Percentiles rank a stretch among this genome's conserved stretches.
These are phyloP conservation scores for Solanum etuberosum DNA, from an alignment of 257 asterid genomes.

Conservation along the genomic window DNA sequence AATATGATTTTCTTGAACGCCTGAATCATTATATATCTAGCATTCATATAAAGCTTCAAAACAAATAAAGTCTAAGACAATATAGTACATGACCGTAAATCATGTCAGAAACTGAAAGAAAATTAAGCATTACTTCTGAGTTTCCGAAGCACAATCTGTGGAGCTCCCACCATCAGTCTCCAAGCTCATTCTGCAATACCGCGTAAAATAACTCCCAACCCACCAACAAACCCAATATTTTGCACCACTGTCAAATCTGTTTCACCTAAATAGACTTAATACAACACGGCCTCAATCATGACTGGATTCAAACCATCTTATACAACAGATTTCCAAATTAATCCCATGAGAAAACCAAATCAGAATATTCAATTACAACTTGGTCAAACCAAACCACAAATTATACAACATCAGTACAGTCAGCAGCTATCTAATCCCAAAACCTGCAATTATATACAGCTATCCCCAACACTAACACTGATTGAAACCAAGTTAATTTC, in stretches of 20 bases:
- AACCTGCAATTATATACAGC: background rate
- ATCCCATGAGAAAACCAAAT: background rate
- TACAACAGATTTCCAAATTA: background rate
- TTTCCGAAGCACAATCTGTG: constrained; percentile 11
- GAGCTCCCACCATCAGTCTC: constrained; percentile 43
- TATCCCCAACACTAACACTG: background rate
- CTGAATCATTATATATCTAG: constrained; percentile 30
- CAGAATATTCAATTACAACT: background rate
- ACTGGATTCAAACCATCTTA: background rate
- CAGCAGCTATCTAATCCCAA: background rate
- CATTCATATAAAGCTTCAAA: constrained; percentile 2
- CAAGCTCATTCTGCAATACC: constrained; percentile 44
- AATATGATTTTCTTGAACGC: constrained; percentile 38
- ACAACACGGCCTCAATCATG: background rate
- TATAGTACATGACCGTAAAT: background rate
- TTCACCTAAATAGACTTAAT: background rate
- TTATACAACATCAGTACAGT: background rate
- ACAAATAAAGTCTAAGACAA: background rate
- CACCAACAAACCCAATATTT: background rate
- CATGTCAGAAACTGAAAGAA: constrained; percentile 4
- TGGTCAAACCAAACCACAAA: background rate
- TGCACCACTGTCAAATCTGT: background rate
- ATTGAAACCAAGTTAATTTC: background rate
- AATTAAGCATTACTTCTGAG: constrained; percentile 28
- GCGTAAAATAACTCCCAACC: background rate